Conservation (phyloP, 2,329 filamentous ascomycete species). For the Berkeleyomyces basicola region DNA sequence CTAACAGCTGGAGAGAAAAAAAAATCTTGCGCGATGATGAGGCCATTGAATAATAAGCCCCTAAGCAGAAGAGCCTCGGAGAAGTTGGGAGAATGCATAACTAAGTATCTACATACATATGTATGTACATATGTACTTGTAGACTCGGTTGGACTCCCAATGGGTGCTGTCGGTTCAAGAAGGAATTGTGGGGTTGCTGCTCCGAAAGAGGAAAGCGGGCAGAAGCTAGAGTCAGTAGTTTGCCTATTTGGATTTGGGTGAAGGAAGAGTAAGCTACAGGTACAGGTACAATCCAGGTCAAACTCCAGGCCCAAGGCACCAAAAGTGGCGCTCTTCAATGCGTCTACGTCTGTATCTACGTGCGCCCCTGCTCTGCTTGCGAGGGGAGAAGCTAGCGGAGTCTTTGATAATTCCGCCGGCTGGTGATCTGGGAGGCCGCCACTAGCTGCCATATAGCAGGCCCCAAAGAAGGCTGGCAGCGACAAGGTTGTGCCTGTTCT, state of each 20-base stretch:
- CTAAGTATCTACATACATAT: no score
- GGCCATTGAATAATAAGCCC: no score
- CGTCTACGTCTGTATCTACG: background rate
- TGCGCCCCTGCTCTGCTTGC: no score
- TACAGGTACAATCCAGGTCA: background rate
- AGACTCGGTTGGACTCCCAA: background rate
- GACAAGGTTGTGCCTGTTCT: background rate
- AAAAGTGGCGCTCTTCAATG: background rate
- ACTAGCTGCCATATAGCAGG: background rate
- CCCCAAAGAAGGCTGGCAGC: background rate
- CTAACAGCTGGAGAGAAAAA: no score
- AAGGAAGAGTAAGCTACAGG: slow-evolving; percentile 1
- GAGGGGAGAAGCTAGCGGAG: no score
- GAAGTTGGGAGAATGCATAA: no score
- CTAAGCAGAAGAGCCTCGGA: no score
- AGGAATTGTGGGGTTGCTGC: background rate
- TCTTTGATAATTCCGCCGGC: background rate
- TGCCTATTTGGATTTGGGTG: background rate
- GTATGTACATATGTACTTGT: background rate
- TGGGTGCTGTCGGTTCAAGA: background rate
- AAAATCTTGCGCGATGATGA: no score
- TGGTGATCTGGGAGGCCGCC: background rate
- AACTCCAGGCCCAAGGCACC: no score
- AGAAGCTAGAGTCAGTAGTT: background rate
- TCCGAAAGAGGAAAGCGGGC: background rate